phyloP scores from a whole-genome alignment of 2,329 filamentous ascomycete species.

The Basipetospora chlamydospora region DNA sequence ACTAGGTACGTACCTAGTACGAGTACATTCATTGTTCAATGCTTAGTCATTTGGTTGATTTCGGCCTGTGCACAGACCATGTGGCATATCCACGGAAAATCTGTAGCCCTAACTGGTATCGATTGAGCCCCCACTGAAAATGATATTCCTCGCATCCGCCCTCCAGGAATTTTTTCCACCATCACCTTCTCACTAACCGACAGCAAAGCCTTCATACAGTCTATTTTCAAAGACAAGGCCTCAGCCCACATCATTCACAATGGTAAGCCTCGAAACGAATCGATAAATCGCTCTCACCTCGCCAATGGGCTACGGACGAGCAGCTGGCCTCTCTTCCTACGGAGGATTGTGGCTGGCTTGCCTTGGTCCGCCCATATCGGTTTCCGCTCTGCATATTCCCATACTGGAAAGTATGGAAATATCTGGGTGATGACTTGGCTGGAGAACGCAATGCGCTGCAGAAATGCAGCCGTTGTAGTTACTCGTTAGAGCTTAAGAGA shows the following conservation, averaged over 20 bases:
- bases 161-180: conserved; percentile 7
- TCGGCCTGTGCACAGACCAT: conserved; percentile 1
- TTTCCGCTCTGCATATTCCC: no score
- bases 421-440: conserved; percentile 52
- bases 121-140: conserved; percentile 14
- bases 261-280: conserved; percentile 3
- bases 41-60: no score
- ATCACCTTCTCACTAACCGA: conserved; percentile 20
- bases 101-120: conserved; percentile 26
- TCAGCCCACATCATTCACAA: conserved; percentile 2
- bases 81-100: not conserved
- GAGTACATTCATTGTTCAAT: no score
- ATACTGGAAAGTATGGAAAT: conserved; percentile 10
- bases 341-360: no score
- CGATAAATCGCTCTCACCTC: not conserved
- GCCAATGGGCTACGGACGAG: no score
- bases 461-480: conserved; percentile 35
- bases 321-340: no score
- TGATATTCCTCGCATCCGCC: not conserved
- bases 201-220: conserved; percentile 9
- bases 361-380: no score
- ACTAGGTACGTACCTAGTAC: no score
- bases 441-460: conserved; percentile 37
- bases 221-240: conserved; percentile 7
- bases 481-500: conserved; percentile 74